Percentiles rank a stretch among this genome's conserved stretches.
Evolutionary conservation across 1,284 basidiomycete species (phyloP).

Genomic region (Fistulina hepatica): DNA sequence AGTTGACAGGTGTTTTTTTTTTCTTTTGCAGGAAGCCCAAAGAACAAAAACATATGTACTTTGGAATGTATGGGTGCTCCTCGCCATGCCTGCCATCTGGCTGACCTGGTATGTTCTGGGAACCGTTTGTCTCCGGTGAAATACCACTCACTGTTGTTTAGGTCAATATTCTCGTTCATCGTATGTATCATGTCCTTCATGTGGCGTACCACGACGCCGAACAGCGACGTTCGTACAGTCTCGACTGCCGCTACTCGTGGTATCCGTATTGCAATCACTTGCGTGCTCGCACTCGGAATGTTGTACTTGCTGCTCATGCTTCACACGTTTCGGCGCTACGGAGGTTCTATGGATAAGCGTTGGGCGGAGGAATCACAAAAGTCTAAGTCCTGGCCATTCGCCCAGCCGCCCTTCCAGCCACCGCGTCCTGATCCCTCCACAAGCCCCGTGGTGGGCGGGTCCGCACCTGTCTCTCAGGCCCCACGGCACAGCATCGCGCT

Average conservation of each 20-base stretch:
- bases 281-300: constrained; percentile 36
- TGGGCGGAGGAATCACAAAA: no score
- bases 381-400: no score
- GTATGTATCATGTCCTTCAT: constrained; percentile 40
- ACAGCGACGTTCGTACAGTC: constrained; percentile 20
- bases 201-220: constrained; percentile 42
- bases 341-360: constrained; percentile 14
- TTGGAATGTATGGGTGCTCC: constrained; percentile 55
- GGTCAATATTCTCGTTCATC: constrained; percentile 42
- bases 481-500: no score
- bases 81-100: constrained; percentile 46
- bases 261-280: constrained; percentile 35
- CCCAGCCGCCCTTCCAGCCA: no score
- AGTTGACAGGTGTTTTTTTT: no score
- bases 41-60: constrained; percentile 35
- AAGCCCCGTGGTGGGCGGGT: no score
- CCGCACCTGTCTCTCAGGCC: no score
- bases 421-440: no score
- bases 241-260: constrained; percentile 21
- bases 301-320: constrained; percentile 38
- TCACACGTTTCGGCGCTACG: constrained; percentile 37
- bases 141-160: constrained; percentile 8
- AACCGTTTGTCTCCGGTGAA: neutral
- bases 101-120: constrained; percentile 34
- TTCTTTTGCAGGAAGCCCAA: constrained; percentile 36